phyloP scores from a whole-genome alignment of 805 yeast species.

The Candida patagonica region DNA sequence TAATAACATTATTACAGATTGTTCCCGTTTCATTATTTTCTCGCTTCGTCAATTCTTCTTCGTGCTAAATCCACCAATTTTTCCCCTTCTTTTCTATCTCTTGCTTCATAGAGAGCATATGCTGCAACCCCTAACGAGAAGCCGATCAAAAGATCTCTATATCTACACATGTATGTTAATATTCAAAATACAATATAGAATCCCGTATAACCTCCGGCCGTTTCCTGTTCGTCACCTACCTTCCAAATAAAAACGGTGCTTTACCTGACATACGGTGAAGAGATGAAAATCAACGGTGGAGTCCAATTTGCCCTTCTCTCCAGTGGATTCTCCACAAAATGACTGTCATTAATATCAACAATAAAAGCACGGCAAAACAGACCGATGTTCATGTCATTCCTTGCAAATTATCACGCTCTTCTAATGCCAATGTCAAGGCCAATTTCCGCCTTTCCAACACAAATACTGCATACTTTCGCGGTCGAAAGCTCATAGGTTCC shows the following conservation, averaged over 20 bases:
- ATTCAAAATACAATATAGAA: neutral
- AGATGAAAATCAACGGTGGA: too few species aligned
- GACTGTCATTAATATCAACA: neutral
- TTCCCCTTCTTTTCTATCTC: constrained; percentile 9
- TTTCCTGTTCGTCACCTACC: neutral
- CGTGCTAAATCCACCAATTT: constrained; percentile 1
- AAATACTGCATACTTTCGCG: constrained; percentile 14
- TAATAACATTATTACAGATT: too few species aligned
- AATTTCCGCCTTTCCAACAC: constrained; percentile 11
- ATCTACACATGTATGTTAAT: neutral
- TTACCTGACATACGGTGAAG: neutral
- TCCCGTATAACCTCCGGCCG: neutral
- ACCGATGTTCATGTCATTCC: constrained; percentile 21
- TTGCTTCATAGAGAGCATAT: constrained; percentile 11
- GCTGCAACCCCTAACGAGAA: constrained; percentile 15
- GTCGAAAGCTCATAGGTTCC: constrained; percentile 15
- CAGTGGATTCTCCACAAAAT: neutral
- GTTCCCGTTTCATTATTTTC: too few species aligned
- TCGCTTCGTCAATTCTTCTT: constrained; percentile 10
- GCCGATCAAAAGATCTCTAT: constrained; percentile 12
- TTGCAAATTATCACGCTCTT: constrained; percentile 21
- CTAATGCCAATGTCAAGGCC: constrained; percentile 18
- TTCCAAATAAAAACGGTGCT: neutral
- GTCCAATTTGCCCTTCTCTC: neutral
- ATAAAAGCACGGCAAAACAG: neutral